phyloP scores from a whole-genome alignment of 2,329 filamentous ascomycete genomes.

The Proliferodiscus dingleyae region DNA sequence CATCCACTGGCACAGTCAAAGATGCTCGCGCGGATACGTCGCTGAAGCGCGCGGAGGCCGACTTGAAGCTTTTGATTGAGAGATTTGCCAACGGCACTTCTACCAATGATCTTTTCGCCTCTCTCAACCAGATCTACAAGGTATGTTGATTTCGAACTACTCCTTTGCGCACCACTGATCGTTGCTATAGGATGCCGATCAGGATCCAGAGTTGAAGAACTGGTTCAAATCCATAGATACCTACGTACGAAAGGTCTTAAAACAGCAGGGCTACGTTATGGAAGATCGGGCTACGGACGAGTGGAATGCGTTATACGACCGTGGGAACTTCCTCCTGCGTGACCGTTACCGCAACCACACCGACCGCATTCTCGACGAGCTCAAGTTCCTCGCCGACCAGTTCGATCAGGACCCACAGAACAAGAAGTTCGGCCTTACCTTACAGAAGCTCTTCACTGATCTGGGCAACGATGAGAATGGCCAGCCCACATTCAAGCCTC shows the following conservation, averaged over 20 bases:
- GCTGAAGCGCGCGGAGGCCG: constrained; percentile 67
- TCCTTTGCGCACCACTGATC: background rate
- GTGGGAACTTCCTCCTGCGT: constrained; percentile 79
- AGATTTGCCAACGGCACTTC: constrained; percentile 95
- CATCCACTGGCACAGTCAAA: constrained; percentile 65
- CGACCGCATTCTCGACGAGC: constrained; percentile 79
- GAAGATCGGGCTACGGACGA: constrained; percentile 73
- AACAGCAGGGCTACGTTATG: constrained; percentile 88
- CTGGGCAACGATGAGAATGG: constrained; percentile 84
- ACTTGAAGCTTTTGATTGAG: constrained; percentile 70
- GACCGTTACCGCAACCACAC: constrained; percentile 84
- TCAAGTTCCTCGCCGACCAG: constrained; percentile 83
- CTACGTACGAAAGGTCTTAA: constrained; percentile 77
- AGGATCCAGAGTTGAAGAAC: constrained; percentile 75
- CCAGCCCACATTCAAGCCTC: constrained; percentile 85
- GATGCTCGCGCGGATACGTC: constrained; percentile 61
- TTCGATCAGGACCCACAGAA: constrained; percentile 88
- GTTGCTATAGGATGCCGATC: constrained; percentile 62
- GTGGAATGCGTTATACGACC: constrained; percentile 81
- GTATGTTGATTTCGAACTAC: background rate
- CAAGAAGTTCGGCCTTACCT: constrained; percentile 66
- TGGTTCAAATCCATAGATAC: constrained; percentile 81
- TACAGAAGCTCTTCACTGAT: constrained; percentile 83
- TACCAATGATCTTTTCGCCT: constrained; percentile 75
- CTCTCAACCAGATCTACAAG: constrained; percentile 78